These are phyloP conservation scores for Lepidium campestre DNA, from an alignment of 441 rosid genomes.

Conservation along the genomic window DNA sequence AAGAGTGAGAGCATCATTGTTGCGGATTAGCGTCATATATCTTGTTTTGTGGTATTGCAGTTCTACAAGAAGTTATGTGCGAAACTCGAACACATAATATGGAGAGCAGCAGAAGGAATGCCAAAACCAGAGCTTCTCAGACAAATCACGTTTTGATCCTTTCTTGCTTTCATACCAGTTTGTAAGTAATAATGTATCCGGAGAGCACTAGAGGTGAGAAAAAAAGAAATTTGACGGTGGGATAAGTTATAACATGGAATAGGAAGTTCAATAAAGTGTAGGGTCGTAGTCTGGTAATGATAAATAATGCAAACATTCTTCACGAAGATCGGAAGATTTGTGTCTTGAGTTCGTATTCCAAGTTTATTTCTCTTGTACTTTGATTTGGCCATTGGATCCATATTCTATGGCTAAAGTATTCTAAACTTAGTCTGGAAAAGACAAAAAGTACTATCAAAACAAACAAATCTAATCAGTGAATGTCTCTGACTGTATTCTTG, in stretches of 20 bases:
- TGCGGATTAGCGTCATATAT: background rate
- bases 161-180: background rate
- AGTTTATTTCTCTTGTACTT: background rate
- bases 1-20: background rate
- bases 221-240: background rate
- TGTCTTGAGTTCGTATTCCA: background rate
- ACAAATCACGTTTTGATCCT: conserved; percentile 31
- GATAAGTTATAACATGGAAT: background rate
- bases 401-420: background rate
- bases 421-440: background rate
- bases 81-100: conserved; percentile 70
- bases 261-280: background rate
- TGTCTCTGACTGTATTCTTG: background rate
- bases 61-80: conserved; percentile 80
- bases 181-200: conserved; percentile 6
- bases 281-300: background rate
- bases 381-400: background rate
- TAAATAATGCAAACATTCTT: background rate
- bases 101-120: conserved; percentile 55
- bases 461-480: background rate
- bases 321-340: background rate
- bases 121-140: conserved; percentile 37
- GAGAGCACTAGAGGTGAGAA: background rate
- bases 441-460: background rate
- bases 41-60: conserved; percentile 33